Evolutionary conservation across 768 basidiomycete genomes (phyloP), one percentile per base, ranked within the genome.

Genomic region (Cubamyces sp.): DNA sequence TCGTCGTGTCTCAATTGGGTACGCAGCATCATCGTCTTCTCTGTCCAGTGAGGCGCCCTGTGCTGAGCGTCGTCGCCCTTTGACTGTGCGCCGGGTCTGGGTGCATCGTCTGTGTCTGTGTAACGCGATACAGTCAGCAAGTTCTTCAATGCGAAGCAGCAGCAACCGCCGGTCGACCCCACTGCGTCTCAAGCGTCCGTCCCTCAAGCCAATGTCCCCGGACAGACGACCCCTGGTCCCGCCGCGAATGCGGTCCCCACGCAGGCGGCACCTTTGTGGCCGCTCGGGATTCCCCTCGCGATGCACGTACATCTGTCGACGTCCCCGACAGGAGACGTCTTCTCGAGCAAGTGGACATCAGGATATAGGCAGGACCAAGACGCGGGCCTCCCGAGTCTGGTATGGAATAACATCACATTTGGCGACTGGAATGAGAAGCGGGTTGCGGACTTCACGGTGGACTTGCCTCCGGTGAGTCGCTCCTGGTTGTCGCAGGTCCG

Each of bases 281-380:
- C 76, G 11, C 76, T 89, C 1, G 85, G 82, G 1, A 79, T 85
- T 54, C 74, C 78, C 3, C 73, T 93, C 9, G 82, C 88, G 46
- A 87, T 92, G 83, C 82, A 93, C 61, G 84, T 93, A 3, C 83
- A 87, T 69, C 75, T 94, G 37, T 85, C 92, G 19, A 90, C 88
- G 0, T 85, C 85, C 1, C 86, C 85, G 1, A 77, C 72, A 5
- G 83, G 80, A 7, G 84, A 88, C 66, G 80, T 87, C 8, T 90
- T 90, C 75, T 76, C 79, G 14, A 75, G 75, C 39, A 79, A 80
- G 56, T 81, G 80, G 82, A 81, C 79, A n/a, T 77, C 79, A 1
- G 78, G 74, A 39, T 82, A 79, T 73, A 74, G 78, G 45, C 77
- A 79, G 54, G 76, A 83, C 58, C 73, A 76, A 43, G 82, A 81